Evolutionary conservation across 2,329 filamentous ascomycete species (phyloP), one percentile per base, ranked within the genome.

Genomic region (Neonectria neomacrospora): DNA sequence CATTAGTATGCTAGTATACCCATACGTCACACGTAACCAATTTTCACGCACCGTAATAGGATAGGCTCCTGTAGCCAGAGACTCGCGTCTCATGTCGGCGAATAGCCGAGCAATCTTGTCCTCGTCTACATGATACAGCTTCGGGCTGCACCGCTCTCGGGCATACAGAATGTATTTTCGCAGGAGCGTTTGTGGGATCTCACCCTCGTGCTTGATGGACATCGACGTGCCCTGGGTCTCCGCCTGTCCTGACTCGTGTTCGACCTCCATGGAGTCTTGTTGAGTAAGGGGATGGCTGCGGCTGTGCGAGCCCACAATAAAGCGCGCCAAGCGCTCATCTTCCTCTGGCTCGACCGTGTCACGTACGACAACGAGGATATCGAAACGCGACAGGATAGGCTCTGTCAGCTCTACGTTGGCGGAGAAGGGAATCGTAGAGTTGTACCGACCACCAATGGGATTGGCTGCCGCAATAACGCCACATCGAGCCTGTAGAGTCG

Each of bases 111-210:
- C 92, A 32, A 99, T 88, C 83, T 99, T 99, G 81, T 98, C 96
- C 77, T 97, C 93, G 71, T 99, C 96, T 79, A 99, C 97, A 77
- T 98, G 93, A 77, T 97, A 97, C 9, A 99, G 86, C 81, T 97
- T 98, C 9, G 96, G 96, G 57, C 87, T 87, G 78, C 93, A 96
- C 73, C 91, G 91, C 78, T 97, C 94, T 32, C 95, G 87, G 0
- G 96, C 94, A 74, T 97, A 99, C 18, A 98, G 85, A 71, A 99
- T 99, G 78, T 98, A 99, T 80, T 99, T 99, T 68, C 96, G 86
- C 69, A 99, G 82, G 48, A 99, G 83, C 71, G 96, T 93, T 76
- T 99, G 96, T 0, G 94, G 89, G 58, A 99, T 96, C 67, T 96
- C 91, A 56, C 90, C 90, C 71, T 87, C 82, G 9, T 72, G 73